Conservation (phyloP, 2,329 filamentous ascomycete genomes). For the Claviceps spartinae region DNA sequence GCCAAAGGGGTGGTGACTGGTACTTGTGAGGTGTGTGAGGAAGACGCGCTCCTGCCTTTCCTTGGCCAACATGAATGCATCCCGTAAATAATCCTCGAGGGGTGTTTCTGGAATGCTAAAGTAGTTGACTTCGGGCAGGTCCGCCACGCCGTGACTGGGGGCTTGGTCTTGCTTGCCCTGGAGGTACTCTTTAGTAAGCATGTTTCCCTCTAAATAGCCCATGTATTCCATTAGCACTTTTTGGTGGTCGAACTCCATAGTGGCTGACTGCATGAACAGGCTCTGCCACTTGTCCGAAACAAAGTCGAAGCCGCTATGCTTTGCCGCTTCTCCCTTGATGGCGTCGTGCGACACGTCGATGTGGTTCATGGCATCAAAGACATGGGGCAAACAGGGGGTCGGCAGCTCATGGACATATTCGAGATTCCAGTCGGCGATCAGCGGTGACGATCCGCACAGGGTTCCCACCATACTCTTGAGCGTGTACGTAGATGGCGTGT, state of each 20-base stretch:
- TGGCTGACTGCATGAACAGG: slow-evolving; percentile 19
- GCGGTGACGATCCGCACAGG: slow-evolving; percentile 27
- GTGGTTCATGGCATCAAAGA: slow-evolving; percentile 21
- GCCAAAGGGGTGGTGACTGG: slow-evolving; percentile 20
- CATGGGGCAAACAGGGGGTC: slow-evolving; percentile 29
- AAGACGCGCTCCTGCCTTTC: slow-evolving; percentile 20
- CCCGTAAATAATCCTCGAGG: slow-evolving; percentile 19
- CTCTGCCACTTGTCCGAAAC: slow-evolving; percentile 17
- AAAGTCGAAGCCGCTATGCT: slow-evolving; percentile 8
- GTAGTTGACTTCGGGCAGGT: slow-evolving; percentile 19
- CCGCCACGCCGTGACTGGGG: slow-evolving; percentile 16
- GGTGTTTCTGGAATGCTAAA: slow-evolving; percentile 19
- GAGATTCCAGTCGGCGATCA: slow-evolving; percentile 28
- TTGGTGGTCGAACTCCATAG: slow-evolving; percentile 19
- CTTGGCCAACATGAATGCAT: slow-evolving; percentile 17
- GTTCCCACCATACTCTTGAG: slow-evolving; percentile 29
- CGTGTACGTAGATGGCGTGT: slow-evolving; percentile 29
- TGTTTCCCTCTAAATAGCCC: slow-evolving; percentile 15
- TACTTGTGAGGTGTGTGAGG: slow-evolving; percentile 22
- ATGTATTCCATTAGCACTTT: slow-evolving; percentile 14
- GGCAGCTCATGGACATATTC: slow-evolving; percentile 28
- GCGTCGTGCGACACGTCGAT: slow-evolving; percentile 7
- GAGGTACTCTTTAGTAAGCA: slow-evolving; percentile 18
- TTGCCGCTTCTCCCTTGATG: not conserved
- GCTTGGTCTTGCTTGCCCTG: slow-evolving; percentile 9